phyloP scores from a whole-genome alignment of 306 rosid genomes.

The Canavalia ensiformis region DNA sequence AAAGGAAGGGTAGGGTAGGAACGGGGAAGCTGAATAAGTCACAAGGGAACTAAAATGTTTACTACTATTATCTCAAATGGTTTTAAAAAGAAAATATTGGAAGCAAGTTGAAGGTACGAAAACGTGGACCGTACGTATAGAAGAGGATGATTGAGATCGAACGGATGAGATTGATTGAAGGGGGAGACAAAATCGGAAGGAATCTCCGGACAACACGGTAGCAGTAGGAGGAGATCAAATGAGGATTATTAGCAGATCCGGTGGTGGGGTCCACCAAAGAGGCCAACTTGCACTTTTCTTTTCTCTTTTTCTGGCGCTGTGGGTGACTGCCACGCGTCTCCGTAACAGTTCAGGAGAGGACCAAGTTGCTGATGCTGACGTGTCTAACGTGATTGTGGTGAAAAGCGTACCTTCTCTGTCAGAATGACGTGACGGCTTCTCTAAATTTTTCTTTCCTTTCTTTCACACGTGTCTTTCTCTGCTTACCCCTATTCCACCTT shows the following conservation, averaged over 20 bases:
- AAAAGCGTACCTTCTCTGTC: conserved; percentile 43
- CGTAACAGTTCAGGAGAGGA: background rate
- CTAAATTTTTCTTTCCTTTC: background rate
- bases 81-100: too few relatives aligned
- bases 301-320: background rate
- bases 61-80: too few relatives aligned
- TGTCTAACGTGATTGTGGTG: conserved; percentile 41
- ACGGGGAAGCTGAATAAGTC: too few relatives aligned
- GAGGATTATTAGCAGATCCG: conserved; percentile 39
- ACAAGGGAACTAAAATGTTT: too few relatives aligned
- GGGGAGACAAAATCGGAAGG: conserved; percentile 28
- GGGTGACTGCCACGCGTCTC: conserved; percentile 54
- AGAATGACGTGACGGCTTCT: conserved; percentile 39
- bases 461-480: conserved; percentile 29
- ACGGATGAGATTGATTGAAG: background rate
- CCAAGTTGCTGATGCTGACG: conserved; percentile 45
- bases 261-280: background rate
- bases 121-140: conserved; percentile 46
- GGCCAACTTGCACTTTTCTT: conserved; percentile 37
- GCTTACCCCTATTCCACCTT: background rate
- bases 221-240: background rate
- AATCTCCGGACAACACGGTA: conserved; percentile 53
- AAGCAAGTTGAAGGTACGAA: conserved; percentile 19
- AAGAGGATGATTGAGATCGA: conserved; percentile 37
- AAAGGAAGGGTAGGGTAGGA: background rate